A percentile compares a stretch with the other conserved stretches of the same genome.
Conservation (phyloP, 169 alveolate genomes). For the Babesia caballi region DNA sequence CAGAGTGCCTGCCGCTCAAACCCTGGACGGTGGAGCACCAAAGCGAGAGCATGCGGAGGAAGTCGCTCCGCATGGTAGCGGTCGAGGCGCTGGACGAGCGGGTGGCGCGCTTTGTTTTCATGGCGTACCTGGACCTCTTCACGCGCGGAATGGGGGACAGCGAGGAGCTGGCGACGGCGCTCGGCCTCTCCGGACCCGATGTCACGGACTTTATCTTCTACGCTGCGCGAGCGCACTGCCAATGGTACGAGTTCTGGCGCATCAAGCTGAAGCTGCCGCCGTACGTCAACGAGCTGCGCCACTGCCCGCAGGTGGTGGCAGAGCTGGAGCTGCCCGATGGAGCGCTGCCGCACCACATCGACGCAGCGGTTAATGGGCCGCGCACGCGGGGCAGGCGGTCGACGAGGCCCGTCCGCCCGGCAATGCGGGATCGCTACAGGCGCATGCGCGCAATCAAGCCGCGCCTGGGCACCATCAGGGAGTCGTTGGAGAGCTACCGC, state of each 20-base stretch:
- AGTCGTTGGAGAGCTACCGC: slow-evolving; percentile 14
- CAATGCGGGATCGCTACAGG: background rate
- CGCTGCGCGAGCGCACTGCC: slow-evolving; percentile 35
- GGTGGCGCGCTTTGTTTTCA: slow-evolving; percentile 55
- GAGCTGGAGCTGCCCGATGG: background rate
- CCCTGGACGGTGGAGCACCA: slow-evolving; percentile 1
- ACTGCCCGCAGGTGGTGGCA: background rate
- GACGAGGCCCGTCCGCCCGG: background rate
- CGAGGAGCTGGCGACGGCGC: slow-evolving; percentile 14
- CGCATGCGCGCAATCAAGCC: slow-evolving; percentile 14
- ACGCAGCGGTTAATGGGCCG: background rate
- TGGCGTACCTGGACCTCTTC: slow-evolving; percentile 39
- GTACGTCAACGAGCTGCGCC: slow-evolving; percentile 18
- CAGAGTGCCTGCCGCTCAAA: background rate
- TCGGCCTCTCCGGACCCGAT: slow-evolving; percentile 18
- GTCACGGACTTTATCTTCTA: slow-evolving; percentile 31
- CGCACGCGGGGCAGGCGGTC: background rate
- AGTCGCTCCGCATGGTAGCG: slow-evolving; percentile 31
- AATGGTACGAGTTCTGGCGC: slow-evolving; percentile 50
- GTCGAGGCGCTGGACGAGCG: slow-evolving; percentile 62
- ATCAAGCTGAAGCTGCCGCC: slow-evolving; percentile 55
- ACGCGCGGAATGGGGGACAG: background rate
- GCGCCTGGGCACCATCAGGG: slow-evolving; percentile 33
- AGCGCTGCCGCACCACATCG: slow-evolving; percentile 32
- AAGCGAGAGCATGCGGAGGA: background rate